phyloP scores from a whole-genome alignment of 2,329 filamentous ascomycete species.

The Penicillium crustosum region DNA sequence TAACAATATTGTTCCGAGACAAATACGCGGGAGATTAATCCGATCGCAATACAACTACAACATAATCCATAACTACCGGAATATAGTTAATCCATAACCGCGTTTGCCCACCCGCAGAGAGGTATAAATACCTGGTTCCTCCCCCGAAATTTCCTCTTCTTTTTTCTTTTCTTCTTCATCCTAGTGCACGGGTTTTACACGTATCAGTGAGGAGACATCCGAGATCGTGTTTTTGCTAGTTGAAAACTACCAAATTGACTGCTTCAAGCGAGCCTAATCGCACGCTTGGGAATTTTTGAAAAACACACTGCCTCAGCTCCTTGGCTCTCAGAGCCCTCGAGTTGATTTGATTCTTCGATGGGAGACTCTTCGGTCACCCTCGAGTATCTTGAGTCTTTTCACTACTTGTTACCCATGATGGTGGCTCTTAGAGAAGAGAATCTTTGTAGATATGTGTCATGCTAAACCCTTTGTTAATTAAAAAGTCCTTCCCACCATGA shows the following conservation, averaged over 20 bases:
- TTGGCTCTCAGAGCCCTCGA: conserved; percentile 19
- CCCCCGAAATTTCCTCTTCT: conserved; percentile 24
- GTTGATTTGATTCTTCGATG: conserved; percentile 8
- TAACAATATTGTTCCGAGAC: too few relatives aligned
- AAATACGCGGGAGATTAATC: too few relatives aligned
- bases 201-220: conserved; percentile 84
- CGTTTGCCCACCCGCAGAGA: accelerated
- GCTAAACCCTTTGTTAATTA: too few relatives aligned
- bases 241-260: conserved; percentile 80
- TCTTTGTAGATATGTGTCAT: too few relatives aligned
- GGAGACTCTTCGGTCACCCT: conserved; percentile 9
- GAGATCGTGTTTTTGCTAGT: conserved; percentile 87
- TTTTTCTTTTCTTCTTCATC: conserved; percentile 42
- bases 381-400: conserved; percentile 37
- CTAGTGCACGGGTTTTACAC: conserved; percentile 68
- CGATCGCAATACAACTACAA: too few relatives aligned
- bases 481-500: too few relatives aligned
- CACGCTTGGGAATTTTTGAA: conserved; percentile 80
- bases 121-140: conserved; percentile 26
- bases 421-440: conserved; percentile 33
- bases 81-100: not conserved
- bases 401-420: conserved; percentile 36
- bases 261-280: conserved; percentile 67
- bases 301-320: conserved; percentile 36
- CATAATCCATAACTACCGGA: too few relatives aligned